phyloP scores from a whole-genome alignment of 345 rosid species.

The Angophora floribunda region DNA sequence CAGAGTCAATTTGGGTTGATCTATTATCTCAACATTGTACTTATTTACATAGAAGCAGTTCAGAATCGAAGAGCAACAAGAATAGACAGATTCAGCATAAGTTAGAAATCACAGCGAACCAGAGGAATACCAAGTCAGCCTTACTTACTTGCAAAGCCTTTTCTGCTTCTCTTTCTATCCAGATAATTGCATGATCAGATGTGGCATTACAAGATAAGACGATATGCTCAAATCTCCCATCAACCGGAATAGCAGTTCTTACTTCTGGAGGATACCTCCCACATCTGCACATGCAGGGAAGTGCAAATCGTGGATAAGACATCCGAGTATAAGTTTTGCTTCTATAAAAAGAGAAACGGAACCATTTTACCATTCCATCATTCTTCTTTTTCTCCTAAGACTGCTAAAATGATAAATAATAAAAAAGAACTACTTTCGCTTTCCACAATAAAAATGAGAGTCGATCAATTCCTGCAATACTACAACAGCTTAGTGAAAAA shows the following conservation, averaged over 20 bases:
- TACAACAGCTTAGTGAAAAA: neutral
- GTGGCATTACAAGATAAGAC: constrained; percentile 85
- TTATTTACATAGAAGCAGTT: neutral
- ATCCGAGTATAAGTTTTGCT: neutral
- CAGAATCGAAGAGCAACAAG: neutral
- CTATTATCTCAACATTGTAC: neutral
- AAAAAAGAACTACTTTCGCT: neutral
- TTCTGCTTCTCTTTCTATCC: constrained; percentile 82
- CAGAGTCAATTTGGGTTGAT: neutral
- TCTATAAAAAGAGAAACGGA: neutral
- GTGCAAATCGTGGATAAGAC: neutral
- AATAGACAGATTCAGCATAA: neutral
- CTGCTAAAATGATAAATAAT: neutral
- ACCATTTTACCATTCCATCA: neutral
- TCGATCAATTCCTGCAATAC: neutral
- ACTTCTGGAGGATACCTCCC: constrained; percentile 97
- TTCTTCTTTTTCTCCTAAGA: neutral
- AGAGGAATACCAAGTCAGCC: neutral
- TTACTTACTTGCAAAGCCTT: constrained; percentile 56
- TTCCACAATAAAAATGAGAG: neutral
- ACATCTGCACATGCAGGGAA: constrained; percentile 30
- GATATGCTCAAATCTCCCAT: constrained; percentile 95
- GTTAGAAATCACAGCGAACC: neutral
- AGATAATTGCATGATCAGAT: constrained; percentile 81
- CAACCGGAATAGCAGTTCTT: constrained; percentile 95